Evolutionary conservation across 1,284 basidiomycete species (phyloP), one percentile per base, ranked within the genome.

Genomic region (Sanghuangporus weigelae): DNA sequence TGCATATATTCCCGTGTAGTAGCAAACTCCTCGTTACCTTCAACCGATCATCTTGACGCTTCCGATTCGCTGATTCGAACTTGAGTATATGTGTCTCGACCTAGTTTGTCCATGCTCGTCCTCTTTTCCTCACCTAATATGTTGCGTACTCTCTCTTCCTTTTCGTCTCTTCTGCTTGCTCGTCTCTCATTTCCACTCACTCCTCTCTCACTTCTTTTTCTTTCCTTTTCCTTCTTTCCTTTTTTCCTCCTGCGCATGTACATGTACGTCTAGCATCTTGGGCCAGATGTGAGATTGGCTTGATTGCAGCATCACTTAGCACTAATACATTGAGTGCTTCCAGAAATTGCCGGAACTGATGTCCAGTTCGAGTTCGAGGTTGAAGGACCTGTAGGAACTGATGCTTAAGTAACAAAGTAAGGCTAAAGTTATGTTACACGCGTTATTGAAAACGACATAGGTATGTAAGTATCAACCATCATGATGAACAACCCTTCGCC

Each of bases 201-300:
- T 57, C 54, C 39, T 51, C 31, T 63, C n/a, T 63, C 57, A 42
- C 60, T 62, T 21, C 12, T 46, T 55, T 48, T 40, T 23, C 50
- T 26, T 40, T 36, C 39, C 19, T 19, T 35, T 55, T 59, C 23
- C 19, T 40, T 26, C 23, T 26, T 42, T n/a, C n/a, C 42, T 44
- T 46, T 46, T 46, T 16, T 46, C n/a, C n/a, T 46, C 44, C 21
- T 46, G 8, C 44, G 39, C 53, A 36, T 46, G 48, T 26, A 31
- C 19, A 44, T 55, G 59, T 51, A 51, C 59, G 55, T 40, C 39
- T 57, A 57, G 39, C 55, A 57, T 57, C 55, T 57, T 57, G 55
- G 39, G 39, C 55, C 60, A 16, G 50, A 40, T 31, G 54, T 38
- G 44, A 55, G 21, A 55, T 38, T 57, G 55, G 55, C 39, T 57